Conservation (phyloP, 768 basidiomycete genomes). For the Rhizopogon sp. region DNA sequence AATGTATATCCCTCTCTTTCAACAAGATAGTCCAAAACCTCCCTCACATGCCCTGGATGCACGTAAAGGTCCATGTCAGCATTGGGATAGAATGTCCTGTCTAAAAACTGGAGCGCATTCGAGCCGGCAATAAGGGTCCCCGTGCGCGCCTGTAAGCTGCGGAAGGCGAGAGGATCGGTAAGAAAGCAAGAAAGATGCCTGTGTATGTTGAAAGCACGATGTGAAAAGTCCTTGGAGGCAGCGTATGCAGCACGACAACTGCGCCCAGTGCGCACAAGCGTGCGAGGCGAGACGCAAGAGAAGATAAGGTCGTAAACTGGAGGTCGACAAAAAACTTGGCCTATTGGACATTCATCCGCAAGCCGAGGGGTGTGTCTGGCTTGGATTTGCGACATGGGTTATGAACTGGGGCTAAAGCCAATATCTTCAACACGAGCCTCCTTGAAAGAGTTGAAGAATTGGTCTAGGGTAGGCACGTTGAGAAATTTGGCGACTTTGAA, state of each 20-base stretch:
- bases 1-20: constrained; percentile 22
- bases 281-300: constrained; percentile 11
- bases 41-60: constrained; percentile 15
- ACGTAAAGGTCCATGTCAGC: constrained; percentile 46
- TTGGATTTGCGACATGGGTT: neutral
- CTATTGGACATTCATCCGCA: neutral
- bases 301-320: constrained; percentile 7
- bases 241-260: constrained; percentile 11
- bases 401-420: neutral
- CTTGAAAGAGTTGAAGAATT: neutral
- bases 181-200: constrained; percentile 28
- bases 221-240: constrained; percentile 10
- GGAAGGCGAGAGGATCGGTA: constrained; percentile 25
- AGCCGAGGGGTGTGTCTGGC: neutral
- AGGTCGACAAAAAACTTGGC: constrained; percentile 4
- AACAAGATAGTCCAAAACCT: constrained; percentile 29
- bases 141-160: constrained; percentile 33
- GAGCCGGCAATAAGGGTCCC: constrained; percentile 45
- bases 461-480: neutral
- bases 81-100: constrained; percentile 32
- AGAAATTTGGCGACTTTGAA: neutral
- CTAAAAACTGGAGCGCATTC: constrained; percentile 42
- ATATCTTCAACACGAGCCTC: neutral
- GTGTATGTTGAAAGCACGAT: constrained; percentile 25
- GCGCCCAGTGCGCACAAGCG: constrained; percentile 12